Conservation (phyloP, 768 basidiomycete genomes). For the Termitomyces bulborhizus region DNA sequence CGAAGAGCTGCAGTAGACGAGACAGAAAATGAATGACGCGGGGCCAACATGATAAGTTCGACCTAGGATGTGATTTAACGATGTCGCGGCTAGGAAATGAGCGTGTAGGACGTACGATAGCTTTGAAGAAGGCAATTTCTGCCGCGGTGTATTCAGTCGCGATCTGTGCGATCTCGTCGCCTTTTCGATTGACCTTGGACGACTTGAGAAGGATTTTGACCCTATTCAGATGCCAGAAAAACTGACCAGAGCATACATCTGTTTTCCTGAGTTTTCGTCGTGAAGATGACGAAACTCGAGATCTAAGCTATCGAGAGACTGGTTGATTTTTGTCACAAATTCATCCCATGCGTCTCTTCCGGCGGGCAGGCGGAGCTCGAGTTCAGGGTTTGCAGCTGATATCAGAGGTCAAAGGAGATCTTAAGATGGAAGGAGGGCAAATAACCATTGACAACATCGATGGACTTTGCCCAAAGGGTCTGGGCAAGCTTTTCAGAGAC, state of each 20-base stretch:
- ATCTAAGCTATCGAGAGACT: slow-evolving; percentile 58
- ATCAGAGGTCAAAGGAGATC: slow-evolving; percentile 4
- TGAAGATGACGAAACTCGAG: slow-evolving; percentile 61
- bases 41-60: slow-evolving; percentile 82
- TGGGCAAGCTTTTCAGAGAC: slow-evolving; percentile 62
- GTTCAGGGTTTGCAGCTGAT: slow-evolving; percentile 45
- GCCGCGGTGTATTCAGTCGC: slow-evolving; percentile 76
- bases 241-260: slow-evolving; percentile 67
- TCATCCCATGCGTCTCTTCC: slow-evolving; percentile 46
- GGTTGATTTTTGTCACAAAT: slow-evolving; percentile 58
- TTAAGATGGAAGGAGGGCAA: background rate
- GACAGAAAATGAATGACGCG: slow-evolving; percentile 66
- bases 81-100: background rate
- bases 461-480: slow-evolving; percentile 60
- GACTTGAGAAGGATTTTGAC: background rate
- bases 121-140: slow-evolving; percentile 84
- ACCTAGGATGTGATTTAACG: slow-evolving; percentile 41
- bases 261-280: slow-evolving; percentile 60
- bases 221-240: background rate
- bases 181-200: slow-evolving; percentile 68
- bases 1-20: slow-evolving; percentile 74
- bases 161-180: slow-evolving; percentile 77
- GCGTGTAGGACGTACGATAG: slow-evolving; percentile 47
- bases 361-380: slow-evolving; percentile 38
- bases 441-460: slow-evolving; percentile 62